These are phyloP conservation scores for Cladophialophora psammophila DNA, from an alignment of 2,329 filamentous ascomycete genomes.

Conservation along the genomic window DNA sequence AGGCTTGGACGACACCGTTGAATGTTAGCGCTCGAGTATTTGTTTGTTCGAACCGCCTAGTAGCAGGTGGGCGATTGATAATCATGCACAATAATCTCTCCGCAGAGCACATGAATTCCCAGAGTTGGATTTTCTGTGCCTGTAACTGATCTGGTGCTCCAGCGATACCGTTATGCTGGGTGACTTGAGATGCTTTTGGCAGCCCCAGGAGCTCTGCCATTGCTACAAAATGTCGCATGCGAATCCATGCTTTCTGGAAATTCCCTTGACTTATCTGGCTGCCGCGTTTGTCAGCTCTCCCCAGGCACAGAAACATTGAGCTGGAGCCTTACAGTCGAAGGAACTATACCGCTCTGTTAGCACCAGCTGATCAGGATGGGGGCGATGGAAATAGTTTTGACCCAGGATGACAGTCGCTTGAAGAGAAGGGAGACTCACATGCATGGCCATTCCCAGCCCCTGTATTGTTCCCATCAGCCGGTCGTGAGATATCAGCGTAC, in stretches of 20 bases:
- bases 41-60: constrained; percentile 38
- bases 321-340: constrained; percentile 46
- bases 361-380: not conserved
- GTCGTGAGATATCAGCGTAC: constrained; percentile 41
- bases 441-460: constrained; percentile 43
- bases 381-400: not conserved
- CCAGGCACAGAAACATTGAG: too few species aligned
- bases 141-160: constrained; percentile 13
- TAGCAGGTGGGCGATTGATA: constrained; percentile 48
- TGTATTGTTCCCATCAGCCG: constrained; percentile 44
- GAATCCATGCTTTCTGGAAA: constrained; percentile 48
- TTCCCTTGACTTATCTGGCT: constrained; percentile 47
- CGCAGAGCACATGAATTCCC: constrained; percentile 45
- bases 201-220: constrained; percentile 51
- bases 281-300: constrained; percentile 6
- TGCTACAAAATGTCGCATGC: constrained; percentile 48
- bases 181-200: constrained; percentile 35
- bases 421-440: constrained; percentile 20
- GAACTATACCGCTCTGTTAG: constrained; percentile 30
- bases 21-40: constrained; percentile 3
- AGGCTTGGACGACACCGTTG: constrained; percentile 21
- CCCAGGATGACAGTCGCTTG: not conserved
- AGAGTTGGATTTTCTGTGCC: constrained; percentile 42
- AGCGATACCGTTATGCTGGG: constrained; percentile 12
- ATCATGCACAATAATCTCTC: constrained; percentile 47